A percentile compares a stretch with the other conserved stretches of the same genome.
phyloP scores from a whole-genome alignment of 2,329 filamentous ascomycete species.

The Cytospora piceae region DNA sequence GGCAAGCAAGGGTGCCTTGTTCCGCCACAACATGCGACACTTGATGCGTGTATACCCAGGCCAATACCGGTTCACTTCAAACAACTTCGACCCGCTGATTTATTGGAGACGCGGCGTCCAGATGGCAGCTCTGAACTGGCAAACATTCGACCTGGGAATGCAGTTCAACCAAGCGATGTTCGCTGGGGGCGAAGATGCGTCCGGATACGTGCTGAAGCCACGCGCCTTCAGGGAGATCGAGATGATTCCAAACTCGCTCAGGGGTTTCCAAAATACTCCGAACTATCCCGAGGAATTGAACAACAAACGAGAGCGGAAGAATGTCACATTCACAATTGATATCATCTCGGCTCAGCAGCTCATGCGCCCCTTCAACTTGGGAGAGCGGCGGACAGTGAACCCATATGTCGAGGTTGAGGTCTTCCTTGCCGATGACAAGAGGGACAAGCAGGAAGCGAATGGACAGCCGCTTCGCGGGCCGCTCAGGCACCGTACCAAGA shows the following conservation, averaged over 20 bases:
- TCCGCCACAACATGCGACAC: slow-evolving; percentile 88
- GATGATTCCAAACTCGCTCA: slow-evolving; percentile 39
- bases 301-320: slow-evolving; percentile 75
- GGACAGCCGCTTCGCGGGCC: slow-evolving; percentile 56
- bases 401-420: slow-evolving; percentile 96
- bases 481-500: slow-evolving; percentile 76
- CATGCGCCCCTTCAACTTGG: slow-evolving; percentile 71
- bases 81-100: slow-evolving; percentile 90
- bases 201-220: slow-evolving; percentile 93
- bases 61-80: slow-evolving; percentile 78
- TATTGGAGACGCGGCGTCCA: slow-evolving; percentile 97
- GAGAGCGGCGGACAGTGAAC: slow-evolving; percentile 69
- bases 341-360: slow-evolving; percentile 94
- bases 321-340: slow-evolving; percentile 83
- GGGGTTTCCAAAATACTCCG: slow-evolving; percentile 43
- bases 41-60: slow-evolving; percentile 95
- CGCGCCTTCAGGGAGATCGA: slow-evolving; percentile 77
- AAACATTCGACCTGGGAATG: slow-evolving; percentile 94
- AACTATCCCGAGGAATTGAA: slow-evolving; percentile 57
- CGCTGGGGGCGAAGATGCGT: slow-evolving; percentile 80
- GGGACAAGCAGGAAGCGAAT: slow-evolving; percentile 75
- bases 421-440: slow-evolving; percentile 90
- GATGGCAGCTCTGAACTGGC: slow-evolving; percentile 98
- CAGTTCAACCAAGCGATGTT: slow-evolving; percentile 99
- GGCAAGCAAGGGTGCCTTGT: slow-evolving; percentile 76